Evolutionary conservation across 2,329 filamentous ascomycete species (phyloP).

Genomic region (Sclerotinia trifoliorum): DNA sequence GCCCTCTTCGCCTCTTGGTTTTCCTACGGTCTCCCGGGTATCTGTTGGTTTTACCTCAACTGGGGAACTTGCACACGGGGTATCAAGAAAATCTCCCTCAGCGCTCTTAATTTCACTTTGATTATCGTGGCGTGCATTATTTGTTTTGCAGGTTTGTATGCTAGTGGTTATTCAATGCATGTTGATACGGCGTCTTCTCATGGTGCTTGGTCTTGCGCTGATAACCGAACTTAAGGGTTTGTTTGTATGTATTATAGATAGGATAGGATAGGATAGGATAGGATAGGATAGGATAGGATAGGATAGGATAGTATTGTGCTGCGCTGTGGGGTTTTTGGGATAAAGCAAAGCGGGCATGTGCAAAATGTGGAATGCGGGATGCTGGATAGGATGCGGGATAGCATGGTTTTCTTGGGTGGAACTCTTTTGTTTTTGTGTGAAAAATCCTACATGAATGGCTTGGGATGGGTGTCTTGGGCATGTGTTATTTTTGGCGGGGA

Average conservation of each 20-base stretch:
- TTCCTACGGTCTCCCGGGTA: constrained; percentile 51
- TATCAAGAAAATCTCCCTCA: constrained; percentile 24
- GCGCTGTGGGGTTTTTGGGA: neutral
- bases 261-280: too few species aligned
- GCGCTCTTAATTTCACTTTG: constrained; percentile 21
- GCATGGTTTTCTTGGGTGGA: neutral
- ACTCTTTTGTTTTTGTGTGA: too few species aligned
- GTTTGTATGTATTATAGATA: neutral
- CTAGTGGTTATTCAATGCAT: constrained; percentile 22
- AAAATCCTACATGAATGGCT: too few species aligned
- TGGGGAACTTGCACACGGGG: constrained; percentile 41
- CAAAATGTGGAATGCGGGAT: neutral
- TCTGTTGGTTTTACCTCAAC: constrained; percentile 51
- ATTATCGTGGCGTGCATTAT: constrained; percentile 25
- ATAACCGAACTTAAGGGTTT: constrained; percentile 12
- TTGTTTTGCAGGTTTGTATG: constrained; percentile 27
- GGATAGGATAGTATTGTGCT: neutral
- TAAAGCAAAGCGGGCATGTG: neutral
- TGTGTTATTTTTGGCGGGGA: too few species aligned
- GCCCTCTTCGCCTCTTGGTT: constrained; percentile 55
- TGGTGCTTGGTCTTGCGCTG: constrained; percentile 19
- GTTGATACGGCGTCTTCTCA: neutral
- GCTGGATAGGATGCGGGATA: too few species aligned
- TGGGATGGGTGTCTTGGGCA: too few species aligned
- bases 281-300: neutral